phyloP scores from a whole-genome alignment of 169 alveolate genomes.

The Pseudocohnilembus persalinus region DNA sequence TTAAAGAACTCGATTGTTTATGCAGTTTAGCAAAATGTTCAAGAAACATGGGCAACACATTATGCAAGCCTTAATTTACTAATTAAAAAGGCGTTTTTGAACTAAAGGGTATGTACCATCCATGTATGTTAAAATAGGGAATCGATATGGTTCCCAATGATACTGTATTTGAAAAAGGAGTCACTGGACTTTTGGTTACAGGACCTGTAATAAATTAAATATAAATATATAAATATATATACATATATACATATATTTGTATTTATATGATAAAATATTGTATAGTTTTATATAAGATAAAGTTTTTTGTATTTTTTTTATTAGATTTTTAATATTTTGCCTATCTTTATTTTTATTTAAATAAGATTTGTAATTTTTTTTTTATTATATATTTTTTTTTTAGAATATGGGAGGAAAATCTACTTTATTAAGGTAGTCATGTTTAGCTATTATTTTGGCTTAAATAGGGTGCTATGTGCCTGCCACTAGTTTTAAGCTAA shows the following conservation, averaged over 20 bases:
- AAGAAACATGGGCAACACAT: neutral
- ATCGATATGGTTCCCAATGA: slow-evolving; percentile 17
- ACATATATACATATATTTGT: too few relatives aligned
- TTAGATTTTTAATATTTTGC: too few relatives aligned
- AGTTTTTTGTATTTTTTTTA: too few relatives aligned
- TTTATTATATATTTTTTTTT: too few relatives aligned
- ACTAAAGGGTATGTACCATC: slow-evolving; percentile 21
- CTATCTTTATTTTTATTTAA: too few relatives aligned
- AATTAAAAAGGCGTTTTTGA: neutral
- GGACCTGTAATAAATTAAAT: slow-evolving; percentile 7
- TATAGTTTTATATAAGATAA: too few relatives aligned
- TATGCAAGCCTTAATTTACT: neutral
- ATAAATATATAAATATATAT: too few relatives aligned
- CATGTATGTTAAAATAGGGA: neutral
- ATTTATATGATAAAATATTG: too few relatives aligned
- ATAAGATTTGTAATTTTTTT: too few relatives aligned
- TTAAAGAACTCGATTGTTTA: slow-evolving; percentile 10
- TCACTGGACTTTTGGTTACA: slow-evolving; percentile 16
- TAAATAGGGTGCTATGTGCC: slow-evolving; percentile 99
- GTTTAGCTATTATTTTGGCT: slow-evolving; percentile 96
- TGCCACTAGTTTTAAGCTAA: slow-evolving; percentile 83
- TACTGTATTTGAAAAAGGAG: slow-evolving; percentile 8
- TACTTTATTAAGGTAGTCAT: slow-evolving; percentile 95
- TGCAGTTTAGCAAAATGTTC: slow-evolving; percentile 13
- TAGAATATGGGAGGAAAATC: slow-evolving; percentile 99